Evolutionary conservation across 2,329 filamentous ascomycete species (phyloP).

Genomic region (Rhinocladiella similis): DNA sequence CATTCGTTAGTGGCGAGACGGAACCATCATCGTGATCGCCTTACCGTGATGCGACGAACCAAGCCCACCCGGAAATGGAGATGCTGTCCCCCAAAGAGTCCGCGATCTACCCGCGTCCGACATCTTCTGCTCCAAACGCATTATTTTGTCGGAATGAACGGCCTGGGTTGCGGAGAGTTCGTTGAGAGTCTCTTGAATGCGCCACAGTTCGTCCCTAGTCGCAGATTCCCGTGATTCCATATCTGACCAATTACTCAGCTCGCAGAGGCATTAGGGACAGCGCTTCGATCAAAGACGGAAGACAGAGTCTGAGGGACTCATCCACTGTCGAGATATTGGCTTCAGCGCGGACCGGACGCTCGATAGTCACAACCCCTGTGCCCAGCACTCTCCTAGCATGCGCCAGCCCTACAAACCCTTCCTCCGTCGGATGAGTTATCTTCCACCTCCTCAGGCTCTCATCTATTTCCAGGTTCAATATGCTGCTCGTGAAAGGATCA

Average conservation of each 20-base stretch:
- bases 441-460: conserved; percentile 10
- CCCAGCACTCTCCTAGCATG: conserved; percentile 17
- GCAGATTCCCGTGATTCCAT: conserved; percentile 46
- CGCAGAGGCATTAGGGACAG: conserved; percentile 11
- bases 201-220: conserved; percentile 65
- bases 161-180: conserved; percentile 61
- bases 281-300: not conserved
- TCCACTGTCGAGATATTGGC: not conserved
- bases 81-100: conserved; percentile 81
- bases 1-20: not conserved
- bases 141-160: conserved; percentile 62
- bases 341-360: not conserved
- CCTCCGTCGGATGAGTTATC: conserved; percentile 10
- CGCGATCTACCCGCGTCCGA: conserved; percentile 68
- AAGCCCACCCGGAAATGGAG: conserved; percentile 84
- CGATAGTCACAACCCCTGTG: conserved; percentile 5
- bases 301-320: not conserved
- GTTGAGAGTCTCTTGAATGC: conserved; percentile 62
- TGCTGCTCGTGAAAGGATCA: not conserved
- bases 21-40: conserved; percentile 6
- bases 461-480: conserved; percentile 4
- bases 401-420: conserved; percentile 22
- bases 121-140: conserved; percentile 60
- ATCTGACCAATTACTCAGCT: conserved; percentile 6
- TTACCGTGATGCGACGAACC: conserved; percentile 84